Evolutionary conservation across 2,329 filamentous ascomycete genomes (phyloP), one percentile per base, ranked within the genome.

Genomic region (Paecilomyces dactylethromorphus): DNA sequence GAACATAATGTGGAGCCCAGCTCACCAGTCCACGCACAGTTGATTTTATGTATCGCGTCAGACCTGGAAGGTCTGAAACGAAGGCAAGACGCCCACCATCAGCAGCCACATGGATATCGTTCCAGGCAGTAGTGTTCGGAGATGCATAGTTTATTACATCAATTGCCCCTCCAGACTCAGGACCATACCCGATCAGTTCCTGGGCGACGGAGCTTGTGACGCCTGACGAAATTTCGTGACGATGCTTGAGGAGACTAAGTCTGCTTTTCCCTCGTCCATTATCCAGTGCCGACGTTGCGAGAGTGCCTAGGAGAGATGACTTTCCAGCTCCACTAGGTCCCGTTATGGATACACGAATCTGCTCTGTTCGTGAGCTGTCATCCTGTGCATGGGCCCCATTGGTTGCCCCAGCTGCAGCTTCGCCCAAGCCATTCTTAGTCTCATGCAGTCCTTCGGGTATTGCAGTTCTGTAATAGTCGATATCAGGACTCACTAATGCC

Each of bases 181-280:
- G 63, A 50, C 83, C 81, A 71, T 97, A 99, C 7, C 94, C 94
- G 62, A 99, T 84, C 10, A 99, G 81, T 72, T 97, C 94, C 68
- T 97, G 93, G 0, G 94, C 91, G 52, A 99, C 88, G 5, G 93
- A 97, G 70, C 92, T 97, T 1, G 94, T 99, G 62, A 96, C 82
- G 0, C 94, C 94, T 2, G 93, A 95, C 2, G 84, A 88, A 59
- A 97, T 89, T 71, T 99, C 94, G 70, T 99, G 94, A 11, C 90
- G 87, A 74, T 99, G 94, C 71, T 92, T 96, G 31, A 99, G 79
- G 55, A 97, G 81, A 67, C 90, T 93, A 26, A 97, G 80, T 56
- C 94, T 85, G 70, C 91, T 96, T 70, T 92, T 94, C 0, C 94
- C 94, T 62, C 92, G 83, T 0, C 93, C 93, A 72, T 97, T 97